Evolutionary conservation across 1,284 basidiomycete species (phyloP), one percentile per base, ranked within the genome.

Genomic region (Gastroboletus turbinatus): DNA sequence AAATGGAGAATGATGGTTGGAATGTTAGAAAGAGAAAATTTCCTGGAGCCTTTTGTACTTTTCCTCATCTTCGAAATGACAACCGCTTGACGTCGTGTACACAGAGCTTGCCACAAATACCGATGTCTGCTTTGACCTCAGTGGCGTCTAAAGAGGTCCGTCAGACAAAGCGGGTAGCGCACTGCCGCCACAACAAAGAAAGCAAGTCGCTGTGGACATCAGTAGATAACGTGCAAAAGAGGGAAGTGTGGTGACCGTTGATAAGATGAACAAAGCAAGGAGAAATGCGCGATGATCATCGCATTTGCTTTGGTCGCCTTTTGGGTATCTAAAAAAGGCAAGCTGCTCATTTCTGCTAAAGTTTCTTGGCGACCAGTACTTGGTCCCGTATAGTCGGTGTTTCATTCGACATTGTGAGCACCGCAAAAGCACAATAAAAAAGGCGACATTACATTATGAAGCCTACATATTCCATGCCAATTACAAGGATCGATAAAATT

Each of bases 371-470:
- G 21, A 60, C 49, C 19, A 53, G 40, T 14, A 30, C 38, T 46
- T 56, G 25, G 21, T 16, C 3, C 23, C 23, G 39, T 40, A 13
- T 30, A 46, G 46, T 33, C 32, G 46, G 38, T 52, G 33, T 53
- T 58, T 43, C 46, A 53, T 52, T 54, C 17, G 17, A 55, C 29
- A 35, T 50, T 47, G 56, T 61, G 35, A 70, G 62, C 60, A 53
- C 49, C 44, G 52, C 46, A 57, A 50, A 50, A 50, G 16, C 43
- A 58, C 23, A 32, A 54, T 27, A 46, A 52, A 55, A 14, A 42
- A 50, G 36, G 35, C 4, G 45, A 74, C 65, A 52, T 72, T 58
- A 70, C 72, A 69, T 64, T 56, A 46, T 52, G 35, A 42, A 30
- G 43, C 43, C 23, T 59, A 72, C 53, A 61, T 54, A 56, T 56